Base-by-base conservation (phyloP, 2,329 filamentous ascomycete genomes). In the Colletotrichum limetticola region DNA sequence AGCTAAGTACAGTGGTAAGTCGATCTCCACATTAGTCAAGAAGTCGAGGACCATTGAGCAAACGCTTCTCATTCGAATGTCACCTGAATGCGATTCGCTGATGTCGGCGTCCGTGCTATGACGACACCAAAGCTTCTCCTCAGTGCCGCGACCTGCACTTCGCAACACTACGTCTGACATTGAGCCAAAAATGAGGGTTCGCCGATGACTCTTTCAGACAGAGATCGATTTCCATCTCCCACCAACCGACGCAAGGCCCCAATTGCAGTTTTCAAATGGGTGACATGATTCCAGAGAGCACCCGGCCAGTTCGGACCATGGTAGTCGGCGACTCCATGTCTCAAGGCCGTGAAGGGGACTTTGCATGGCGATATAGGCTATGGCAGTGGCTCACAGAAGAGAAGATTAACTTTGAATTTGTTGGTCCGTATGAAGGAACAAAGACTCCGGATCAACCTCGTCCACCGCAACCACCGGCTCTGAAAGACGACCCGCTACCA, bases 311-410 rank as follows among this genome's bases (percentile, higher is more conserved):
- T 35, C 77, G 72, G 24, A 65, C 83, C 46, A 79, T 85, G 77
- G 75, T 83, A 8, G 78, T 83, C 7, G 83, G 83, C 60, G 82
- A 84, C 74, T 83, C 82, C 22, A 84, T 85, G 66, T 77, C 80
- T 3, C 81, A 83, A 37, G 83, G 83, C 14, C 74, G 73, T 28
- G 82, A 85, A 68, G 83, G 81, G 35, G 83, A 85, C 72, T 83
- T 78, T 64, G 85, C 83, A 11, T 85, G 84, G 84, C 79, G 84
- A 9, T 86, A 82, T 63, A 79, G 83, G 5, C 74, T 86, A 14
- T 84, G 80, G 79, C 68, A 85, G 60, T 86, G 83, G 83, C 78
- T 85, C 63, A 72, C 72, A 2, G 52, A 61, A 16, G 72, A 80
- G 28, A 37, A 66, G 5, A 64, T 80, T 37, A 35, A 72, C 55